phyloP scores from a whole-genome alignment of 2,329 filamentous ascomycete genomes.

The Alternaria sp. region DNA sequence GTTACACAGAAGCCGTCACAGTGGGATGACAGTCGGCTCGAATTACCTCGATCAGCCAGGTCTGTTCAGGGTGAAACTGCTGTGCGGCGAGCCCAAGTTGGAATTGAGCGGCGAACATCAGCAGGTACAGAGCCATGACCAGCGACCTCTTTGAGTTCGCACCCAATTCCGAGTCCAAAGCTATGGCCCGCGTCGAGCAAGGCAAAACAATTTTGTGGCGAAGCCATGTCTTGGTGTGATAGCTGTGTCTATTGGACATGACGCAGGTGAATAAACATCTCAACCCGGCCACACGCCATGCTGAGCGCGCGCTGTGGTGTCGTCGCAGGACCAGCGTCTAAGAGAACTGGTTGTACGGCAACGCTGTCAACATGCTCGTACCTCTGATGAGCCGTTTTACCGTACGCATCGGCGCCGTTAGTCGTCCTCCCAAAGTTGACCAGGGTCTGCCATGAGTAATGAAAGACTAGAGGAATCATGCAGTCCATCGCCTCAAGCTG shows the following conservation, averaged over 20 bases:
- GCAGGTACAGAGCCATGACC: not conserved
- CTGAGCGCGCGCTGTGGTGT: not conserved
- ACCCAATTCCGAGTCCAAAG: constrained; percentile 6
- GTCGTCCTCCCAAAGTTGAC: not conserved
- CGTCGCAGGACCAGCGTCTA: not conserved
- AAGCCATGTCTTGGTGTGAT: not conserved
- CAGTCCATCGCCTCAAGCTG: not conserved
- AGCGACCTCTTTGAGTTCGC: not conserved
- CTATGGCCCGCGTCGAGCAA: not conserved
- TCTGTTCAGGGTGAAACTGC: not conserved
- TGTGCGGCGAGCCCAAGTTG: not conserved
- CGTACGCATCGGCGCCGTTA: not conserved
- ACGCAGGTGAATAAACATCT: not conserved
- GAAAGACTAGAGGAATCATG: not conserved
- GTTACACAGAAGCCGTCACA: constrained; percentile 31
- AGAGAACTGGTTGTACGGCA: not conserved
- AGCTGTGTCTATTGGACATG: not conserved
- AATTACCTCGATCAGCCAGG: constrained; percentile 8
- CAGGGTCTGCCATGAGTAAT: not conserved
- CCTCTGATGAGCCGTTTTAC: not conserved
- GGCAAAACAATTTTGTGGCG: not conserved
- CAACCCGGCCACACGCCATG: not conserved
- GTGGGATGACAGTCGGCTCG: constrained; percentile 21
- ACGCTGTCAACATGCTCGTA: not conserved
- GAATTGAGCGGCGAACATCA: not conserved